A percentile compares a stretch with the other conserved stretches of the same genome.
Evolutionary conservation across 768 basidiomycete genomes (phyloP).

Genomic region (Suillus sp.): DNA sequence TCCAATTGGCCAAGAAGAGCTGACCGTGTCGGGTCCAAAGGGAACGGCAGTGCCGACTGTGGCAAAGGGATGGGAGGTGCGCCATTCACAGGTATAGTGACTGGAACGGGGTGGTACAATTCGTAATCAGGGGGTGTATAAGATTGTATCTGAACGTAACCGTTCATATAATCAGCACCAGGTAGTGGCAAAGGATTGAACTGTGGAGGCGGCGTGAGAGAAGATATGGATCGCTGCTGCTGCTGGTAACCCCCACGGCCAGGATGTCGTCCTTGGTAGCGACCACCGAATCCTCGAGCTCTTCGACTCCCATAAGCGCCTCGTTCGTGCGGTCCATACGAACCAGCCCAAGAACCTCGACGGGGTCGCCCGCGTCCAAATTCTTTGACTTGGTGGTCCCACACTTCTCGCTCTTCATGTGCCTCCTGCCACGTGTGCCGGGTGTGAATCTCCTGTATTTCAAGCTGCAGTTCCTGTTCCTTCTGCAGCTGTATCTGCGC

Average conservation of each 20-base stretch:
- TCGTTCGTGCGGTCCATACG: conserved; percentile 32
- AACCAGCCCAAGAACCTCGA: conserved; percentile 34
- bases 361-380: conserved; percentile 28
- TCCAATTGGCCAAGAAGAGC: conserved; percentile 83
- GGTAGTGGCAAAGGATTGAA: conserved; percentile 34
- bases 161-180: conserved; percentile 26
- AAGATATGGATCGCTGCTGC: conserved; percentile 34
- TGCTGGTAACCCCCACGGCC: conserved; percentile 39
- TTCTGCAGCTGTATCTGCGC: conserved; percentile 17
- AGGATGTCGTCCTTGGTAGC: conserved; percentile 38
- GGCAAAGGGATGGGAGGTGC: conserved; percentile 46
- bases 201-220: conserved; percentile 33
- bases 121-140: conserved; percentile 37
- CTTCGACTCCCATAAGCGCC: conserved; percentile 34
- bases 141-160: conserved; percentile 29
- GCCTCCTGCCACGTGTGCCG: conserved; percentile 27
- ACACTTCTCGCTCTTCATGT: conserved; percentile 25
- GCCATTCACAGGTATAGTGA: conserved; percentile 23
- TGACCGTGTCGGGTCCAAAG: conserved; percentile 65
- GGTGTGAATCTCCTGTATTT: conserved; percentile 13
- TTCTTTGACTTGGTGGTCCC: conserved; percentile 28
- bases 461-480: conserved; percentile 21
- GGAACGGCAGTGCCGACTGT: conserved; percentile 48
- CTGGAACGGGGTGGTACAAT: conserved; percentile 25
- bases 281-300: conserved; percentile 42